phyloP scores from a whole-genome alignment of 2,329 filamentous ascomycete species.

The Alternaria alternata region DNA sequence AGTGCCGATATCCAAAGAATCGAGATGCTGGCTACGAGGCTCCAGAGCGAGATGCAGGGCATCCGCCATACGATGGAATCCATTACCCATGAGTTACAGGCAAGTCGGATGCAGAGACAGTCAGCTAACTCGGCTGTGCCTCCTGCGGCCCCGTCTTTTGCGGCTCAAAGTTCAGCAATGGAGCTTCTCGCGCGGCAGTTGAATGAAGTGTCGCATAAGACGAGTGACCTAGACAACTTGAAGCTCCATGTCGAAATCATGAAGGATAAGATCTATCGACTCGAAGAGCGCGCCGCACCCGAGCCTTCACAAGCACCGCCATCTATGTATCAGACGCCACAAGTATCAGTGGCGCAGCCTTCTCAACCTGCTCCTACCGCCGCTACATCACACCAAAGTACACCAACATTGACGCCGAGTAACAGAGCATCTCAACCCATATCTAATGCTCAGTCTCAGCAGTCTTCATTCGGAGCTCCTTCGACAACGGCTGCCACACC shows the following conservation, averaged over 20 bases:
- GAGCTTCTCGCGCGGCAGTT: constrained; percentile 56
- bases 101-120: constrained; percentile 28
- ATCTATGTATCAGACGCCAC: constrained; percentile 22
- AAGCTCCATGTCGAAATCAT: constrained; percentile 59
- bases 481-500: constrained; percentile 21
- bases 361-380: neutral
- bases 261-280: constrained; percentile 54
- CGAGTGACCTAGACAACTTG: constrained; percentile 57
- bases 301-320: constrained; percentile 12
- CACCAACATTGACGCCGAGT: neutral
- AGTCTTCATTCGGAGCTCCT: constrained; percentile 8
- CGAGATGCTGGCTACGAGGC: constrained; percentile 49
- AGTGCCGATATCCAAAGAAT: constrained; percentile 49
- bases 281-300: constrained; percentile 44
- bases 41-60: constrained; percentile 53
- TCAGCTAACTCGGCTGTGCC: constrained; percentile 2
- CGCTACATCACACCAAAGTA: neutral
- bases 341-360: constrained; percentile 1
- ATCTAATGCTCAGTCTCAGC: constrained; percentile 9
- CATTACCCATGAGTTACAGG: constrained; percentile 47
- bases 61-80: constrained; percentile 50
- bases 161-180: constrained; percentile 50
- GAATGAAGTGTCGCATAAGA: constrained; percentile 51
- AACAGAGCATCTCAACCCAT: constrained; percentile 1
- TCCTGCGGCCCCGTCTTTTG: constrained; percentile 7